These are phyloP conservation scores for Leishmania braziliensis DNA, from an alignment of 208 protist genomes.

Conservation along the genomic window DNA sequence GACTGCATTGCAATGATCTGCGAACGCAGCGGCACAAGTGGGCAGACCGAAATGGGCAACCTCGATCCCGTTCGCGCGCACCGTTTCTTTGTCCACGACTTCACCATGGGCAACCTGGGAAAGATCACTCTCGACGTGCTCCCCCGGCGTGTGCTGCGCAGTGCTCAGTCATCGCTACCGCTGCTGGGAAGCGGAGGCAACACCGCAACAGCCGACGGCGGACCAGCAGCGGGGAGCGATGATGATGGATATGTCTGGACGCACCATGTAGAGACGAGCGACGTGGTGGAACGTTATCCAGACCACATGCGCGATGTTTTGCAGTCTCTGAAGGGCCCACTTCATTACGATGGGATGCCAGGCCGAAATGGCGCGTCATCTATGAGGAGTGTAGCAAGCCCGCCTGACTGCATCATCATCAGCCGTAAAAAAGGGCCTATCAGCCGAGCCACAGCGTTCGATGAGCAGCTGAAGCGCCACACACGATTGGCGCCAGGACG, in stretches of 20 bases:
- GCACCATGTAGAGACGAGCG: conserved; percentile 73
- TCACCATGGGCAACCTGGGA: conserved; percentile 80
- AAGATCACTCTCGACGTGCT: conserved; percentile 85
- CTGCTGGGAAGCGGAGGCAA: conserved; percentile 17
- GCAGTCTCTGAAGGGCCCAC: conserved; percentile 50
- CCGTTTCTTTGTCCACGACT: conserved; percentile 87
- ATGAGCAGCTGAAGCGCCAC: conserved; percentile 50
- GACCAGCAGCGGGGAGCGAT: background rate
- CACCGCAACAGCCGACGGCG: background rate
- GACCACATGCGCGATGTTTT: conserved; percentile 85
- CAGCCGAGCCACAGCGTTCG: conserved; percentile 56
- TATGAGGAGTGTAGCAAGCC: background rate
- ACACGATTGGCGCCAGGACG: conserved; percentile 57
- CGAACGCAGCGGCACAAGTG: conserved; percentile 84
- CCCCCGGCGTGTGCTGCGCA: conserved; percentile 52
- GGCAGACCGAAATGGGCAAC: conserved; percentile 82
- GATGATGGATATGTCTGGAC: conserved; percentile 50
- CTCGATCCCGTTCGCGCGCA: conserved; percentile 71
- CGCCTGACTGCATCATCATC: conserved; percentile 56
- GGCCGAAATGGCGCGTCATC: background rate
- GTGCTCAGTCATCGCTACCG: conserved; percentile 13
- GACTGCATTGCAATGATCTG: conserved; percentile 91
- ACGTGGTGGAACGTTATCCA: conserved; percentile 77
- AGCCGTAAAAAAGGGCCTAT: conserved; percentile 84
- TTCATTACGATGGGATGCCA: background rate